Base-by-base conservation (phyloP, 768 basidiomycete genomes). In the Ephemerocybe angulata region DNA sequence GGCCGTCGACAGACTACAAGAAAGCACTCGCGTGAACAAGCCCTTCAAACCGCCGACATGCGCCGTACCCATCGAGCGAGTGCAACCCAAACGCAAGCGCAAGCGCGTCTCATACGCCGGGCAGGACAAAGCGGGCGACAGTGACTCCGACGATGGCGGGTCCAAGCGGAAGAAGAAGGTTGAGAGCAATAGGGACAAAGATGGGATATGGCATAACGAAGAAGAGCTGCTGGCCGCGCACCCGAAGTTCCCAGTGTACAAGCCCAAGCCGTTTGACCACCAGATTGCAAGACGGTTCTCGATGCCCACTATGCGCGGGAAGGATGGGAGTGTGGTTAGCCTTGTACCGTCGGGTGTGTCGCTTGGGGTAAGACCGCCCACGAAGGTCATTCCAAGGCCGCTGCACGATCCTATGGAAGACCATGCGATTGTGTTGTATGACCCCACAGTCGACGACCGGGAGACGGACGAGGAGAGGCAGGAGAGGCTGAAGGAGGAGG, bases 351-450 rank as follows among this genome's bases (percentile, higher is more conserved):
- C 90, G 0, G 84, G 90, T 62, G 76, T 79, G 2, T 85, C 93
- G 11, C 83, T 99, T 4, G 97, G 97, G 25, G 86, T 90, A 52
- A 84, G 94, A 12, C 88, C 91, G 0, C 86, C 83, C 54, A 78
- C 87, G 0, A 88, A 83, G 61, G 72, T 97, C 55, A 81, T 89
- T 47, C 97, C 97, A 17, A 80, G 95, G 21, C 97, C 97, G 4
- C 74, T 98, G n/a, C 88, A 95, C 63, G 93, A 99, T 67, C 97
- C 95, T 1, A 95, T 99, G 90, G 85, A 90, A 48, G 94, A 98
- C 62, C 95, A 98, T 70, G 94, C 96, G 1, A 97, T 99, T 57
- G 96, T 99, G 2, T 72, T 98, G 13, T 99, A 92, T 66, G 97
- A 98, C 63, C 97, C 97, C 1, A 98, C 97, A 0, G 85, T 96